These are phyloP conservation scores for Arthrobotrys sinensis DNA, from an alignment of 2,329 filamentous ascomycete species.

Conservation along the genomic window DNA sequence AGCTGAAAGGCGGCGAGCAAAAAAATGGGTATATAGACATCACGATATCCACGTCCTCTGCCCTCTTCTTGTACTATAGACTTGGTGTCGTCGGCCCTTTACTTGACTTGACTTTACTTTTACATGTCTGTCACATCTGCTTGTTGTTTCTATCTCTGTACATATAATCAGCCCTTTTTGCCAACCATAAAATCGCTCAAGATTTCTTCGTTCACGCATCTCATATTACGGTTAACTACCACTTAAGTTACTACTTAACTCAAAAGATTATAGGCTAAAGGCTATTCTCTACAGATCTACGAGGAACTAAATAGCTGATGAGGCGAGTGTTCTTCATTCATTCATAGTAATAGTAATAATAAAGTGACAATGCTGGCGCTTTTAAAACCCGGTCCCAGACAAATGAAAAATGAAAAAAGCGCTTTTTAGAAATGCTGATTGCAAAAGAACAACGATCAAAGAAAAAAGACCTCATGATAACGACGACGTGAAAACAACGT, in stretches of 20 bases:
- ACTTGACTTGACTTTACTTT: neutral
- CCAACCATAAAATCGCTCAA: neutral
- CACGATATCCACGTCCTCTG: constrained; percentile 43
- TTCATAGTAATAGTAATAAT: neutral
- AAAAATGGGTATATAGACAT: constrained; percentile 12
- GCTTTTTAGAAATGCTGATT: neutral
- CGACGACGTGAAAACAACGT: too few species aligned
- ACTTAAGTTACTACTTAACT: too few species aligned
- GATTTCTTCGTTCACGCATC: neutral
- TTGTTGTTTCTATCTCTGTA: constrained; percentile 16
- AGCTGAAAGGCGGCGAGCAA: too few species aligned
- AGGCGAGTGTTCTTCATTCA: constrained; percentile 8
- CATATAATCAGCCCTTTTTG: constrained; percentile 31
- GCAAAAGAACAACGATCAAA: too few species aligned
- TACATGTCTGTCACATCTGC: neutral
- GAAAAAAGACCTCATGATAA: too few species aligned
- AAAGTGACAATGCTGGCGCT: neutral
- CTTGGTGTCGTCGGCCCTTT: constrained; percentile 10
- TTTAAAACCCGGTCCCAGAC: neutral
- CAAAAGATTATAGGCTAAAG: too few species aligned
- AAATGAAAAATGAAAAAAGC: neutral
- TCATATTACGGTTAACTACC: too few species aligned
- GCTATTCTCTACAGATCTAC: neutral
- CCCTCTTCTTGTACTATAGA: constrained; percentile 46
- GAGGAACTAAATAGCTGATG: neutral